Conservation (phyloP, 2,329 filamentous ascomycete genomes). For the Neopestalotiopsis rosae region DNA sequence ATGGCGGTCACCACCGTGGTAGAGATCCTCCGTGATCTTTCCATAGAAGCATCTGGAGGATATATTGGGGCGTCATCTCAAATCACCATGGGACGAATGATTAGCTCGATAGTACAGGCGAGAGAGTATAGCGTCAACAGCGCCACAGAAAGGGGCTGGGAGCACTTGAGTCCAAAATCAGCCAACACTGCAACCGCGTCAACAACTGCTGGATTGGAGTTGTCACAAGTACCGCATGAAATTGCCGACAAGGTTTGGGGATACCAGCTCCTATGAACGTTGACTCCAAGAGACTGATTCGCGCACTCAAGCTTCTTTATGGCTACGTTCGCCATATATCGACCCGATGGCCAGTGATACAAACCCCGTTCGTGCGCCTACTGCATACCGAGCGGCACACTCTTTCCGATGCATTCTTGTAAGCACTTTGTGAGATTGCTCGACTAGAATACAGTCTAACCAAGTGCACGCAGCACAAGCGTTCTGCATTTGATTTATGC, state of each 20-base stretch:
- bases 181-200: conserved; percentile 13
- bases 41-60: conserved; percentile 27
- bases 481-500: conserved; percentile 37
- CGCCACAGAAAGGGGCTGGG: conserved; percentile 12
- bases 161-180: conserved; percentile 21
- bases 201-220: conserved; percentile 17
- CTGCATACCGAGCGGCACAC: conserved; percentile 27
- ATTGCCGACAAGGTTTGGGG: conserved; percentile 25
- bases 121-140: conserved; percentile 18
- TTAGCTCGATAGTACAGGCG: conserved; percentile 28
- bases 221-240: conserved; percentile 26
- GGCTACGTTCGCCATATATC: conserved; percentile 33
- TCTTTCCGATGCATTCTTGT: conserved; percentile 27
- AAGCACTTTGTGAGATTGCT: not conserved
- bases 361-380: conserved; percentile 26
- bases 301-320: conserved; percentile 22
- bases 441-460: not conserved
- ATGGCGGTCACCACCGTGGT: conserved; percentile 22
- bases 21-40: conserved; percentile 29
- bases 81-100: conserved; percentile 29
- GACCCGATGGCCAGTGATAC: conserved; percentile 31
- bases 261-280: not conserved
- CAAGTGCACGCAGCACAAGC: conserved; percentile 19
- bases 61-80: conserved; percentile 30
- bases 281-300: not conserved